phyloP scores from a whole-genome alignment of 495 filamentous ascomycete species.

The Saxispiralis lemnorum region DNA sequence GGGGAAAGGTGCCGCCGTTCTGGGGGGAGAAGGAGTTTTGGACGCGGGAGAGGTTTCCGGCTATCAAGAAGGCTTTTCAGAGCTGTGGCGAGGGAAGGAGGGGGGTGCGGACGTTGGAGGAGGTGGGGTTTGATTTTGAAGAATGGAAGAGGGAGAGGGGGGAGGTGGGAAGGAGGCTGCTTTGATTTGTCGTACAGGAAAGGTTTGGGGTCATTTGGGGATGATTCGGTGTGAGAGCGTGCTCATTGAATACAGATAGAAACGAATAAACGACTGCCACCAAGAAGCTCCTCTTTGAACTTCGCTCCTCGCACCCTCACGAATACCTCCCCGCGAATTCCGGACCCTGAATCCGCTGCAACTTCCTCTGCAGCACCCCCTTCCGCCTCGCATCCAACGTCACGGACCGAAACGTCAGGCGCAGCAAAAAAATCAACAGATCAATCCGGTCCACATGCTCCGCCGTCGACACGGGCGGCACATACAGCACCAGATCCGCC shows the following conservation, averaged over 20 bases:
- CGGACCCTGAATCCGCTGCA: slow-evolving; percentile 8
- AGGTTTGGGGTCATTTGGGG: no score
- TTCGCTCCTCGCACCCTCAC: no score
- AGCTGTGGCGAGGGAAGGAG: slow-evolving; percentile 29
- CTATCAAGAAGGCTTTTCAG: slow-evolving; percentile 39
- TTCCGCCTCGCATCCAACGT: slow-evolving; percentile 6
- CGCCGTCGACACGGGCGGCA: slow-evolving; percentile 12
- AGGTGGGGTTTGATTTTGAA: slow-evolving; percentile 45
- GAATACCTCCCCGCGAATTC: not conserved
- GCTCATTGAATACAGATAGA: no score
- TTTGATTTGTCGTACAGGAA: not conserved
- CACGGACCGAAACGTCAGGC: slow-evolving; percentile 11
- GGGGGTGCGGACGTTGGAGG: slow-evolving; percentile 31
- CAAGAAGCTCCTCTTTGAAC: no score
- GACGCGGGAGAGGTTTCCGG: slow-evolving; percentile 36
- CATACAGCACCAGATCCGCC: slow-evolving; percentile 31
- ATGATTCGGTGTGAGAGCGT: no score
- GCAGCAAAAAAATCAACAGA: slow-evolving; percentile 13
- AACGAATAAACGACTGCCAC: no score
- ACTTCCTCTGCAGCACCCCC: slow-evolving; percentile 11
- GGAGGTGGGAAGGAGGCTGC: slow-evolving; percentile 1
- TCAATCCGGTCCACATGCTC: slow-evolving; percentile 12
- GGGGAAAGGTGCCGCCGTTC: slow-evolving; percentile 42
- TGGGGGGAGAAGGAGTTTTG: slow-evolving; percentile 55
- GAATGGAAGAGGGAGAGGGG: slow-evolving; percentile 17